Conservation (phyloP, 73 alveolate species). For the Effrenium voratum region DNA sequence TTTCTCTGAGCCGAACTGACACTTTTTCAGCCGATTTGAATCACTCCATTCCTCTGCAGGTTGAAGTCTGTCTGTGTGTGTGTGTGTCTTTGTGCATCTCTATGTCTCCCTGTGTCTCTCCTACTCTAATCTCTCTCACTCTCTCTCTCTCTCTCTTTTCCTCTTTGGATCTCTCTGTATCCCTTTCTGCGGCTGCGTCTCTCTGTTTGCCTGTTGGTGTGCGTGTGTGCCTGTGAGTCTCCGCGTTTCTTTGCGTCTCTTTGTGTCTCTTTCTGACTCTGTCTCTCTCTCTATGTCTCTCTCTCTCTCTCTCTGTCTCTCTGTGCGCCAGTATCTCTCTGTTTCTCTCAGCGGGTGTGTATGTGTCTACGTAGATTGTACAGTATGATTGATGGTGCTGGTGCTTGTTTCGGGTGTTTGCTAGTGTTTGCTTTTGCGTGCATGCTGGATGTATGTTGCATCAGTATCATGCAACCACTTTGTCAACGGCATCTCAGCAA, state of each 20-base stretch:
- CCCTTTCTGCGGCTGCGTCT: not conserved
- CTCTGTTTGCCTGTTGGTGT: not conserved
- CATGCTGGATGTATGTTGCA: no score
- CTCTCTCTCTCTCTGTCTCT: slow-evolving; percentile 11
- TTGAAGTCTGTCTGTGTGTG: not conserved
- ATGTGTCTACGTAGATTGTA: no score
- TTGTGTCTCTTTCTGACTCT: slow-evolving; percentile 10
- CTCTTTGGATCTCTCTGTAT: not conserved
- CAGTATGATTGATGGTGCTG: no score
- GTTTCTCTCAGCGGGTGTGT: not conserved
- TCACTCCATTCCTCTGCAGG: no score
- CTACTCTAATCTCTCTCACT: not conserved
- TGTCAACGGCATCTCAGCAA: no score
- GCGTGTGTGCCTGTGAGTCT: slow-evolving; percentile 18
- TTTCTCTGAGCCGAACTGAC: no score
- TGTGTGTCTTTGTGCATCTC: not conserved
- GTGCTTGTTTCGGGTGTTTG: no score
- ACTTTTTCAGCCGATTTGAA: no score
- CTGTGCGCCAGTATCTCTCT: not conserved
- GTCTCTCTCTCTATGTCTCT: slow-evolving; percentile 23
- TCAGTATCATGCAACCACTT: no score
- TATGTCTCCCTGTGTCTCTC: slow-evolving; percentile 15
- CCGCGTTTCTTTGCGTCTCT: slow-evolving; percentile 3
- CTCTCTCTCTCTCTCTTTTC: not conserved
- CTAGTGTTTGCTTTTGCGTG: no score